Percentiles rank a stretch among this genome's conserved stretches.
Conservation (phyloP, 2,329 filamentous ascomycete species). For the Penicillium sp. region DNA sequence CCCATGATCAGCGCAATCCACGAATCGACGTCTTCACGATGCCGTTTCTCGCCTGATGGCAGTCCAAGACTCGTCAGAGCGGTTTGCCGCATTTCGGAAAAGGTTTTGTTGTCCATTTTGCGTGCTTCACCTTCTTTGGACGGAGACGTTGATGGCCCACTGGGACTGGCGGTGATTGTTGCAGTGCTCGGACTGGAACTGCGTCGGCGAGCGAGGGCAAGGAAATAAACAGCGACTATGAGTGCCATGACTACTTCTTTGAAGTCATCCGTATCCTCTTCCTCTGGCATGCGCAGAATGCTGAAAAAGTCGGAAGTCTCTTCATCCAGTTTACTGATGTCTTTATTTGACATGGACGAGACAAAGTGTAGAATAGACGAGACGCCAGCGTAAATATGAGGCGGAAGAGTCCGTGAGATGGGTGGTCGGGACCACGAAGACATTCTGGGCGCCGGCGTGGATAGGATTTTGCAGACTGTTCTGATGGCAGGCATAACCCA, state of each 20-base stretch:
- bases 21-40: constrained; percentile 54
- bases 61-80: constrained; percentile 34
- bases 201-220: constrained; percentile 49
- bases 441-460: constrained; percentile 45
- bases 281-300: constrained; percentile 37
- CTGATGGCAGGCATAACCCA: constrained; percentile 71
- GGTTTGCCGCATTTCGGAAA: constrained; percentile 37
- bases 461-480: constrained; percentile 60
- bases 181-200: constrained; percentile 18
- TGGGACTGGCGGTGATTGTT: background rate
- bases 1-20: constrained; percentile 57
- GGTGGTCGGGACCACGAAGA: constrained; percentile 34
- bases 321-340: constrained; percentile 42
- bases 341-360: constrained; percentile 42
- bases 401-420: constrained; percentile 52
- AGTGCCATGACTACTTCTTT: constrained; percentile 36
- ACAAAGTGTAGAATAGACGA: constrained; percentile 53
- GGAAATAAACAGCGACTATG: constrained; percentile 42
- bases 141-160: constrained; percentile 3
- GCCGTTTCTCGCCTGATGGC: constrained; percentile 39
- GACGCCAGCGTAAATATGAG: constrained; percentile 71
- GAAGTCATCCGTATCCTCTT: constrained; percentile 42
- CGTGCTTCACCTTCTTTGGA: constrained; percentile 10
- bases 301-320: constrained; percentile 33
- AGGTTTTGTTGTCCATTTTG: constrained; percentile 40